Conservation (phyloP, 805 yeast genomes). For the Ogataea siamensis region DNA sequence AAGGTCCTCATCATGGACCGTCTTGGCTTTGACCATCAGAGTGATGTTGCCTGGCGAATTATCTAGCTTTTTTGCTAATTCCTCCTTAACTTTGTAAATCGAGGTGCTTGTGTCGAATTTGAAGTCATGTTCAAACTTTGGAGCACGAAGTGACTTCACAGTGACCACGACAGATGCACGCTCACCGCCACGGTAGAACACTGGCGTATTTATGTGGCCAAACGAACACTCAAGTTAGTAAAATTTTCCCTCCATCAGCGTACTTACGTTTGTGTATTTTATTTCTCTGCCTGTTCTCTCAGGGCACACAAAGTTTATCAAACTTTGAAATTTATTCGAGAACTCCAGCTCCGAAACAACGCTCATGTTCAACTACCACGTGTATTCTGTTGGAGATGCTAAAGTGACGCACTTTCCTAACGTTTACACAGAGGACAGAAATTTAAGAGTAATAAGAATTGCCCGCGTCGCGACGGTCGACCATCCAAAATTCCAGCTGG, state of each 20-base stretch:
- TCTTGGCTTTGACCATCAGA: slow-evolving; percentile 50
- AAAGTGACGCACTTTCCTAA: slow-evolving; percentile 68
- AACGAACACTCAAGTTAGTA: slow-evolving; percentile 8
- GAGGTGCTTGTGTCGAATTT: slow-evolving; percentile 24
- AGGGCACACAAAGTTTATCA: slow-evolving; percentile 45
- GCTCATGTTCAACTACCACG: slow-evolving; percentile 58
- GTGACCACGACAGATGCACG: slow-evolving; percentile 27
- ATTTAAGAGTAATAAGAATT: slow-evolving; percentile 61
- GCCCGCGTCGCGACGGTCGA: slow-evolving; percentile 49
- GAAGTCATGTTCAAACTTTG: slow-evolving; percentile 49
- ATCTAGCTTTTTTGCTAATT: slow-evolving; percentile 32
- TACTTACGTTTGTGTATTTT: slow-evolving; percentile 15
- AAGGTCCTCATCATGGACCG: slow-evolving; percentile 43
- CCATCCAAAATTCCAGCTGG: slow-evolving; percentile 60
- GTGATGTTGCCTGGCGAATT: slow-evolving; percentile 39
- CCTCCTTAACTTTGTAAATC: slow-evolving; percentile 38
- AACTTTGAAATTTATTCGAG: slow-evolving; percentile 46
- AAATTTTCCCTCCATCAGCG: background rate
- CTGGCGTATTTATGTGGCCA: slow-evolving; percentile 25
- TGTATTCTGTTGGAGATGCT: slow-evolving; percentile 38
- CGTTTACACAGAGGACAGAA: slow-evolving; percentile 36
- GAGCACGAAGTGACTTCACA: slow-evolving; percentile 70
- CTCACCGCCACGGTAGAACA: slow-evolving; percentile 34
- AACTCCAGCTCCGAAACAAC: slow-evolving; percentile 41
- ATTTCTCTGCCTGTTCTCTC: slow-evolving; percentile 18